Evolutionary conservation across 2,329 filamentous ascomycete species (phyloP).

Genomic region (Fusarium oligoseptatum): DNA sequence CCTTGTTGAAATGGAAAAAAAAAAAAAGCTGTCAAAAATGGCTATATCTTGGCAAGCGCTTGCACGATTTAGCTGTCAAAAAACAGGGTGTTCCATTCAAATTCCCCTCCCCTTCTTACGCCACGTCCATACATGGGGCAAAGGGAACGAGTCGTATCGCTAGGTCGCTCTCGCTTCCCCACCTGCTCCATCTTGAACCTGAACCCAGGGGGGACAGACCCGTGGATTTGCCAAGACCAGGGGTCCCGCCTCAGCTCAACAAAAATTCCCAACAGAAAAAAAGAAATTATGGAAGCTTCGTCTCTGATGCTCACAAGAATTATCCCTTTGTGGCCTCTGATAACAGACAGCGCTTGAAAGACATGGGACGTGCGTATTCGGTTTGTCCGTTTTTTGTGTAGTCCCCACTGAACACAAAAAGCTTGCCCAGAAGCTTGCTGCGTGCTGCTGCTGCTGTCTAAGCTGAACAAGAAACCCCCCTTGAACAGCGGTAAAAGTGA

Average conservation of each 20-base stretch:
- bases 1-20: not conserved
- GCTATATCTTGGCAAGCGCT: not conserved
- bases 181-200: conserved; percentile 13
- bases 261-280: conserved; percentile 55
- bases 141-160: conserved; percentile 21
- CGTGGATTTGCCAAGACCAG: conserved; percentile 35
- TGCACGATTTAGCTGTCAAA: not conserved
- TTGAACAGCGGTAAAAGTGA: not conserved
- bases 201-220: conserved; percentile 20
- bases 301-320: not conserved
- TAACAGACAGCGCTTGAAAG: not conserved
- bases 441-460: conserved; percentile 6
- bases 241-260: conserved; percentile 49
- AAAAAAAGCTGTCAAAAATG: not conserved
- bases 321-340: not conserved
- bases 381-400: conserved; percentile 10
- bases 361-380: conserved; percentile 13
- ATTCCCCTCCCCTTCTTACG: not conserved
- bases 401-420: conserved; percentile 13
- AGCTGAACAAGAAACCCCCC: not conserved
- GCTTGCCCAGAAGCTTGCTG: conserved; percentile 16
- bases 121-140: conserved; percentile 6
- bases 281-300: not conserved
- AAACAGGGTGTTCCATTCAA: conserved; percentile 1
- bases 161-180: conserved; percentile 8